These are phyloP conservation scores for Globisporangium middletonii DNA, from an alignment of 352 stramenopile genomes.

Conservation along the genomic window DNA sequence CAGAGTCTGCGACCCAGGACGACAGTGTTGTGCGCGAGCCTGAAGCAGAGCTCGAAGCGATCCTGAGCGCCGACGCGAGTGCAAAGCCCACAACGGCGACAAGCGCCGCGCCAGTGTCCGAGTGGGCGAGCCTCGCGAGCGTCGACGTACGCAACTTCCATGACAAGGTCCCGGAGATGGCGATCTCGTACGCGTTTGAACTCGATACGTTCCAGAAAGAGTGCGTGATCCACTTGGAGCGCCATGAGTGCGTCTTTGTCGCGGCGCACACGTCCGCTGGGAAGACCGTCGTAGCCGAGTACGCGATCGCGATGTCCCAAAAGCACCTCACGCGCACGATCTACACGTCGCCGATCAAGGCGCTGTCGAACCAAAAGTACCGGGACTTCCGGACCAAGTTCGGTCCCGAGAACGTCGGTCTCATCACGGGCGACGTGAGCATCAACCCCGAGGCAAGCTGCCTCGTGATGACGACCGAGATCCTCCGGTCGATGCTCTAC, in stretches of 20 bases:
- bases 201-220: constrained; percentile 98
- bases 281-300: constrained; percentile 98
- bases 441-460: constrained; percentile 95
- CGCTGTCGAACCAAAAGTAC: constrained; percentile 98
- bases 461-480: constrained; percentile 98
- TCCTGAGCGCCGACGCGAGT: constrained; percentile 19
- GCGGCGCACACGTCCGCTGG: constrained; percentile 96
- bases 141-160: constrained; percentile 82
- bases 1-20: neutral
- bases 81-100: neutral
- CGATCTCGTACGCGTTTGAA: constrained; percentile 77
- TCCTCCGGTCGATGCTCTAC: constrained; percentile 95
- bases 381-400: constrained; percentile 95
- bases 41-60: constrained; percentile 43
- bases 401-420: constrained; percentile 90
- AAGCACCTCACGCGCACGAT: constrained; percentile 90
- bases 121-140: constrained; percentile 69
- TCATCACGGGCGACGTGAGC: constrained; percentile 97
- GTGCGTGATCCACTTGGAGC: constrained; percentile 92
- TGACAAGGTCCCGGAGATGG: constrained; percentile 76
- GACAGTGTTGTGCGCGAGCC: constrained; percentile 21
- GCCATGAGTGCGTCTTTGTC: constrained; percentile 94
- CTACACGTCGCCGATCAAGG: constrained; percentile 99
- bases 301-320: constrained; percentile 94
- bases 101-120: constrained; percentile 18